A percentile compares a stretch with the other conserved stretches of the same genome.
Evolutionary conservation across 306 rosid genomes (phyloP).

Genomic region (Trichosanthes truncata): DNA sequence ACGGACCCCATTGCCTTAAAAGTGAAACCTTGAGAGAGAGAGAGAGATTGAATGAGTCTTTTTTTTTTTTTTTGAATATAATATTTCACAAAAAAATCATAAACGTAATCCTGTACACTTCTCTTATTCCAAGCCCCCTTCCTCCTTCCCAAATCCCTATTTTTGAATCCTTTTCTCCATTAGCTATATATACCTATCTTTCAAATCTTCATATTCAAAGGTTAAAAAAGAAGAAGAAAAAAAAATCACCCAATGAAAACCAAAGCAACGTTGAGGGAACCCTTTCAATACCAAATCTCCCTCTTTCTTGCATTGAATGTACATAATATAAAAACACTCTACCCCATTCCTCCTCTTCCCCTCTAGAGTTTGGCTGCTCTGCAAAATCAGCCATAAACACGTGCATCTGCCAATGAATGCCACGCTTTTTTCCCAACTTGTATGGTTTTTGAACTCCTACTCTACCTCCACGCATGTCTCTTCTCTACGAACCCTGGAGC

Average conservation of each 20-base stretch:
- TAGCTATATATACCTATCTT: constrained; percentile 3
- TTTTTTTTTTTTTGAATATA: not conserved
- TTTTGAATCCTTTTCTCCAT: not conserved
- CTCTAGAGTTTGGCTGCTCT: constrained; percentile 4
- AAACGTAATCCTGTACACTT: constrained; percentile 1
- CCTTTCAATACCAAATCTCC: not conserved
- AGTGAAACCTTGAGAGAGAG: not conserved
- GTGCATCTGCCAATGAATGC: not conserved
- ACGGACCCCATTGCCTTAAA: not conserved
- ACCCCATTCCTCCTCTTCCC: not conserved
- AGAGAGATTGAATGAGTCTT: not conserved
- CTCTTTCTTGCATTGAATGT: constrained; percentile 5
- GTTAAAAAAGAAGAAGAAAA: not conserved
- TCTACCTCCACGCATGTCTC: not conserved
- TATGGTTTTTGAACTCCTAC: not conserved
- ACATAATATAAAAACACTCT: not conserved
- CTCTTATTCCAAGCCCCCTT: constrained; percentile 2
- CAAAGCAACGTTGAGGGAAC: not conserved
- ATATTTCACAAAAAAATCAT: constrained; percentile 2
- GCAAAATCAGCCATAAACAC: constrained; percentile 10
- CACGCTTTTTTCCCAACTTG: not conserved
- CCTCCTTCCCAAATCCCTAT: not conserved
- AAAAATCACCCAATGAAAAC: not conserved
- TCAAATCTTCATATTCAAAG: not conserved
- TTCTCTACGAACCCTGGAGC: not conserved